These are phyloP conservation scores for Pleurotus giganteus DNA, from an alignment of 768 basidiomycete genomes.

Conservation along the genomic window DNA sequence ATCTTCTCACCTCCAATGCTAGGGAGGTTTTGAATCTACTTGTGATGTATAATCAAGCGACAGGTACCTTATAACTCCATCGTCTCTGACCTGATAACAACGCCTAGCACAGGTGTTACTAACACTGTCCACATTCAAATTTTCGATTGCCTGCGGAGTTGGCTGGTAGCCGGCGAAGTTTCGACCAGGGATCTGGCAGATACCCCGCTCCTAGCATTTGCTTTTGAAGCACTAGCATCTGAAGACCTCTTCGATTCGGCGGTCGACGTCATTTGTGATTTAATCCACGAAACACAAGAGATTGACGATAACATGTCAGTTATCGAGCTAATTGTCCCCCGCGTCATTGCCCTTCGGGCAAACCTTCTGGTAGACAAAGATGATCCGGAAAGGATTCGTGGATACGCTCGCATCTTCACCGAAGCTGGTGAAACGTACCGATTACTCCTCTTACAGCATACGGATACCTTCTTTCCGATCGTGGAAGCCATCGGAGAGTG, in stretches of 20 bases:
- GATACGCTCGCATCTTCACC: constrained; percentile 88
- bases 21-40: constrained; percentile 74
- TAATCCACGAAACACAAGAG: constrained; percentile 98
- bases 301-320: constrained; percentile 89
- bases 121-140: constrained; percentile 73
- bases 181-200: constrained; percentile 58
- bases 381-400: constrained; percentile 86
- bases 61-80: constrained; percentile 51
- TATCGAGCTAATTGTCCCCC: constrained; percentile 85
- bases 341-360: constrained; percentile 72
- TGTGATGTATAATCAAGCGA: constrained; percentile 84
- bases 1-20: constrained; percentile 67
- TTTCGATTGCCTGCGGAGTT: constrained; percentile 81
- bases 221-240: constrained; percentile 81
- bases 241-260: constrained; percentile 92
- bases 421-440: constrained; percentile 98
- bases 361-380: constrained; percentile 59
- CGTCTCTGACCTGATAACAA: background rate
- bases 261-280: constrained; percentile 87
- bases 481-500: constrained; percentile 94
- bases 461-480: constrained; percentile 90
- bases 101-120: constrained; percentile 68
- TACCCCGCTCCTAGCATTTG: constrained; percentile 76
- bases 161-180: constrained; percentile 89
- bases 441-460: constrained; percentile 81